These are phyloP conservation scores for Leccinum uliginosum DNA, from an alignment of 768 basidiomycete genomes.

Conservation along the genomic window DNA sequence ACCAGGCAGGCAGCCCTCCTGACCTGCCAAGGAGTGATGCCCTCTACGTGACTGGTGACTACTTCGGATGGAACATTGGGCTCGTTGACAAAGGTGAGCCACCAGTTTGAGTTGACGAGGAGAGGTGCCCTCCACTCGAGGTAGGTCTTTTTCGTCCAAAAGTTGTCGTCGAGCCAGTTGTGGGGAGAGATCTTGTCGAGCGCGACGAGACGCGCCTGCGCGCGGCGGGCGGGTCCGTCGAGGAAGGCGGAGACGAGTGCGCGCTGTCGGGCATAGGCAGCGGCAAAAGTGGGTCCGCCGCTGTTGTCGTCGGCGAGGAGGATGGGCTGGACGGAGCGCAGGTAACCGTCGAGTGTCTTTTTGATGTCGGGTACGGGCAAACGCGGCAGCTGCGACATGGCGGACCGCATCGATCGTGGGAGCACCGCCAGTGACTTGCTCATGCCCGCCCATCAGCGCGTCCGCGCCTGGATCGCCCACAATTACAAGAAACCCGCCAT, in stretches of 20 bases:
- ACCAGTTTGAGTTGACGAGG: constrained; percentile 93
- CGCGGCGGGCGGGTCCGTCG: constrained; percentile 8
- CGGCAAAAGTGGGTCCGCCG: constrained; percentile 45
- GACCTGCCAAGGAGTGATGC: constrained; percentile 77
- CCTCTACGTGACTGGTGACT: constrained; percentile 22
- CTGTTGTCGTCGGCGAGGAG: constrained; percentile 68
- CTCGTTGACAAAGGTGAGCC: constrained; percentile 84
- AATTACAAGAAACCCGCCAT: constrained; percentile 59
- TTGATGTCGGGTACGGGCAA: constrained; percentile 80
- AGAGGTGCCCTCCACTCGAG: constrained; percentile 84
- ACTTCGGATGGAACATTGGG: constrained; percentile 46
- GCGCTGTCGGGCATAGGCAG: constrained; percentile 18
- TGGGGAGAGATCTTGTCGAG: constrained; percentile 78
- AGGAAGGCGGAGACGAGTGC: constrained; percentile 18
- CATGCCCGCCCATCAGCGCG: constrained; percentile 26
- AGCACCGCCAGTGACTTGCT: neutral
- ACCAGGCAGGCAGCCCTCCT: constrained; percentile 80
- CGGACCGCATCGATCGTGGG: constrained; percentile 8
- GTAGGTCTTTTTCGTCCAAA: constrained; percentile 88
- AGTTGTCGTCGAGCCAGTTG: constrained; percentile 94
- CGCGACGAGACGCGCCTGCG: constrained; percentile 41
- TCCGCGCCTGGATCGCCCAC: constrained; percentile 50
- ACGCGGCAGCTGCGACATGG: constrained; percentile 46
- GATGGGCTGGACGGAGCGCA: constrained; percentile 74
- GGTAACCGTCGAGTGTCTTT: constrained; percentile 71